Base-by-base conservation (phyloP, 2,329 filamentous ascomycete species). In the Raffaelea arxii region DNA sequence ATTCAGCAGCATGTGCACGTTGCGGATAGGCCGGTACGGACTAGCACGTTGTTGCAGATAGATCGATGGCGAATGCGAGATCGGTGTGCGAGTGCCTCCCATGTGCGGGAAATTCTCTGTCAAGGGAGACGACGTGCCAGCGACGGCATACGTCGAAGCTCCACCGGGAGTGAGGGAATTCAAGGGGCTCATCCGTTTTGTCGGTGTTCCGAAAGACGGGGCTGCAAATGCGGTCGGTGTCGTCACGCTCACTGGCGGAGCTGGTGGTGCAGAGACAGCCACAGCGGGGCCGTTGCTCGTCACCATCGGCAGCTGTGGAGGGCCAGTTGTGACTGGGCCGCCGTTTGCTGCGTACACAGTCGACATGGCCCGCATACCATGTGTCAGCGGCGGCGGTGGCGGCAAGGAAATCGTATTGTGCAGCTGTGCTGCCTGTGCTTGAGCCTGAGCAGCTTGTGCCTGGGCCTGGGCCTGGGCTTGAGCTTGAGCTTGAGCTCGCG, bases 21-120 rank as follows among this genome's bases (percentile, higher is more conserved):
- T 78, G 45, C 90, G 84, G 35, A 96, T 84, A 1, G 91, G 91
- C 53, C 88, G 86, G 65, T 97, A 97, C 3, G 92, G 92, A 46
- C 91, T 97, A 52, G 86, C 82, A 47, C 92, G 79, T 61, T 95
- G 87, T 58, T 86, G 84, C 32, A 96, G 72, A 64, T 94, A 94
- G 58, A 87, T 79, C 11, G 86, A 90, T 1, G 91, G 91, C 25
- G 92, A 97, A 53, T 92, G 77, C 25, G 86, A 83, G 39, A 80
- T 78, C 6, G 84, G 82, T 9, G 80, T 78, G 44, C 80, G 75
- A 11, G 74, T 67, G 11, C 69, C 51, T 48, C 52, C 43, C 30
- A 50, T 50, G 39, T 72, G 68, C 6, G 68, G 69, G 45, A 76
- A 84, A 21, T 77, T 72, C 16, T 80, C 77, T n/a, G 74, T 75